Evolutionary conservation across 2,329 filamentous ascomycete species (phyloP), one percentile per base, ranked within the genome.

Genomic region (Microascus cirrosus): DNA sequence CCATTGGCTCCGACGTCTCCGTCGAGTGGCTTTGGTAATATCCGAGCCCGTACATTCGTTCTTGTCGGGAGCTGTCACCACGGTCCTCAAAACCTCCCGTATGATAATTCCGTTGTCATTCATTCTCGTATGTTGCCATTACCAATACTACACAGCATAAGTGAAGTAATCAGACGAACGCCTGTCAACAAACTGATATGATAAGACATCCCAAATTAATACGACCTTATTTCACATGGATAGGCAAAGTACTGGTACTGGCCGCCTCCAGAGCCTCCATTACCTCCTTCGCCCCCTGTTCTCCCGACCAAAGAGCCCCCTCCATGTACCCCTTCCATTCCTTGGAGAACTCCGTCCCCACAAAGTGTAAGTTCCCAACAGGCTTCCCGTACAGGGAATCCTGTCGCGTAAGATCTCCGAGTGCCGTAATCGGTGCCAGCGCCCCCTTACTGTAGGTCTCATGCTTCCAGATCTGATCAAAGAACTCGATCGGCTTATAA

Each of bases 251-350:
- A 32, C n/a, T 50, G 45, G 45, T 10, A 22, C 11, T 22, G 20
- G 20, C 45, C 45, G 20, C 11, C 45, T 2, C 58, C 10, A 68
- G 20, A 2, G 61, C 59, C 8, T 67, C 58, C 8, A 65, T 25
- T 2, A 78, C 73, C 63, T 79, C 75, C 34, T 66, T 65, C 1
- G 74, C 75, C 0, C 72, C 73, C 24, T 70, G 62, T 60, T 76
- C 70, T 0, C 77, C 77, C 3, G 70, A 73, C 0, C 71, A 63
- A 24, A 79, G 67, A 0, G 77, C 77, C 5, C 77, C 77, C 59
- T 80, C 77, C 71, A 80, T 77, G 60, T 79, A 79, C 0, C 77
- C 77, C 58, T 76, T 77, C 77, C 76, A 80, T 54, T 76, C 73
- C 2, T 60, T 68, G 7, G 71, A 70, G 13, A 72, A 75, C 65